A percentile compares a stretch with the other conserved stretches of the same genome.
These are phyloP conservation scores for Komagataella mondaviorum DNA, from an alignment of 805 yeast species.

Conservation along the genomic window DNA sequence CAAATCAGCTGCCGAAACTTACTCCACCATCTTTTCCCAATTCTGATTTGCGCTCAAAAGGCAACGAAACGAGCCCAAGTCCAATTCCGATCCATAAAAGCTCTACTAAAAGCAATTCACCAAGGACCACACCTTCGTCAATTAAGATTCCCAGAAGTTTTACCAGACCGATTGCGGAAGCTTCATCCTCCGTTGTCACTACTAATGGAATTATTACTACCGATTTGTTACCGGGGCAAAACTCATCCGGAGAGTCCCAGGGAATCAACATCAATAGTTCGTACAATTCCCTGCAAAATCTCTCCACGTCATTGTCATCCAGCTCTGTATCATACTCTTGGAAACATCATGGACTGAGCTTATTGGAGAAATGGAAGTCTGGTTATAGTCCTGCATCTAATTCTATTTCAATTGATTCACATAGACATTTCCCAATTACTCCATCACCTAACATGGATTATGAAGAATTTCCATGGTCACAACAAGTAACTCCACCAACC, in stretches of 20 bases:
- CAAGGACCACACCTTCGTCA: neutral
- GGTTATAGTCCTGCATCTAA: slow-evolving; percentile 10
- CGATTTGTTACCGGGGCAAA: neutral
- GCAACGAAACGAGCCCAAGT: neutral
- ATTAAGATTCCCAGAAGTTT: neutral
- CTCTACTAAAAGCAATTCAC: neutral
- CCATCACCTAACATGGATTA: slow-evolving; percentile 15
- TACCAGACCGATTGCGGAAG: neutral
- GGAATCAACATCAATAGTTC: slow-evolving; percentile 14
- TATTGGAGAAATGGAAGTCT: slow-evolving; percentile 30
- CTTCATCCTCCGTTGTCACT: neutral
- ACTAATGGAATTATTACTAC: neutral
- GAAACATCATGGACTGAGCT: slow-evolving; percentile 26
- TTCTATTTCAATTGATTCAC: neutral
- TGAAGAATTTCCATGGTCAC: slow-evolving; percentile 16
- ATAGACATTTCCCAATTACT: slow-evolving; percentile 4
- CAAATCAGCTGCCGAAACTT: neutral
- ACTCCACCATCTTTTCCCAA: neutral
- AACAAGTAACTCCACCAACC: slow-evolving; percentile 2
- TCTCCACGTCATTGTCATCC: slow-evolving; percentile 25
- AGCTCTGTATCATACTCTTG: slow-evolving; percentile 26
- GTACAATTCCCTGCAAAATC: slow-evolving; percentile 19
- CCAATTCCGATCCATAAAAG: neutral
- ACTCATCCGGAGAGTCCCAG: neutral
- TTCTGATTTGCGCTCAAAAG: neutral